phyloP scores from a whole-genome alignment of 257 asterid genomes.

The Anisodus acutangulus region DNA sequence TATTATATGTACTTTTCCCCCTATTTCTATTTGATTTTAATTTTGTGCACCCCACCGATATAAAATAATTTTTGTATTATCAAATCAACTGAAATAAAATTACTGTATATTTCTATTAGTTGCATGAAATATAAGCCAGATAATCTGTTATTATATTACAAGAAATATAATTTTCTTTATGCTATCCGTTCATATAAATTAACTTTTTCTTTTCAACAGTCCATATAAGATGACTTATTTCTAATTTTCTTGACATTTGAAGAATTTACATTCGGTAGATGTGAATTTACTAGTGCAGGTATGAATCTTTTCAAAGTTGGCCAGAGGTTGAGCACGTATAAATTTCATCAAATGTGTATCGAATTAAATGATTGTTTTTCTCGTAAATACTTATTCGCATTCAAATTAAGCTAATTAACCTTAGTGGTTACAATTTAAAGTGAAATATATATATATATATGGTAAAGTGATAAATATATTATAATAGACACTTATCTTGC shows the following conservation, averaged over 20 bases:
- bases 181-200: background rate
- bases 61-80: background rate
- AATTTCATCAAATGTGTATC: too few relatives aligned
- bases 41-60: background rate
- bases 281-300: background rate
- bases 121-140: background rate
- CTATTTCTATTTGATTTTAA: background rate
- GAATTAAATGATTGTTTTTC: too few relatives aligned
- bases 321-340: background rate
- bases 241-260: background rate
- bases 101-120: background rate
- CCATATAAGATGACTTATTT: background rate
- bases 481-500: too few relatives aligned
- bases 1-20: background rate
- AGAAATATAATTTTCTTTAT: background rate
- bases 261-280: background rate
- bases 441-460: too few relatives aligned
- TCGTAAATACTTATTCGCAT: too few relatives aligned
- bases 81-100: background rate
- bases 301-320: background rate
- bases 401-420: too few relatives aligned
- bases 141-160: background rate
- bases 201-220: background rate
- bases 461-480: too few relatives aligned
- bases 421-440: too few relatives aligned